Percentiles rank a stretch among this genome's conserved stretches.
phyloP scores from a whole-genome alignment of 2,329 filamentous ascomycete genomes.

The Botryosphaeria dothidea region DNA sequence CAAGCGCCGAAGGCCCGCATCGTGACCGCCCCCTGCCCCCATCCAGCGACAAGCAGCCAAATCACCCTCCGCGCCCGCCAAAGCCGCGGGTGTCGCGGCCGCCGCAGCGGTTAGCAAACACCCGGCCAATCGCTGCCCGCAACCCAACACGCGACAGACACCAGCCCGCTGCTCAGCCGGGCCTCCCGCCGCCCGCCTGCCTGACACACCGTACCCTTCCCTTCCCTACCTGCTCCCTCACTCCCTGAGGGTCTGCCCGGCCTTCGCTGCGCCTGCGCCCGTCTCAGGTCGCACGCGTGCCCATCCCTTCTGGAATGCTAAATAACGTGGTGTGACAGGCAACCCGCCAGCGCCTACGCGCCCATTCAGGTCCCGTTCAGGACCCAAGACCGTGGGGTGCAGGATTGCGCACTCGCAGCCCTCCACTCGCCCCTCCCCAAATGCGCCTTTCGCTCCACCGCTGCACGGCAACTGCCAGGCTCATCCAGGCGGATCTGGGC shows the following conservation, averaged over 20 bases:
- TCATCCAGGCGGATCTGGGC: constrained; percentile 13
- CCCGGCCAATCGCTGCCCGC: neutral
- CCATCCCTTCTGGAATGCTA: neutral
- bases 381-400: constrained; percentile 8
- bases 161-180: neutral
- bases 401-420: constrained; percentile 13
- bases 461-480: neutral
- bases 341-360: neutral
- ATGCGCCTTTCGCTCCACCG: neutral
- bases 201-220: neutral
- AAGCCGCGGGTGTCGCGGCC: constrained; percentile 8
- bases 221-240: too few species aligned
- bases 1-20: neutral
- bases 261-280: constrained; percentile 5
- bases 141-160: neutral
- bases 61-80: neutral
- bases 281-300: constrained; percentile 4
- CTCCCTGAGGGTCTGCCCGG: neutral
- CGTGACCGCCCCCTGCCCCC: constrained; percentile 5
- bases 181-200: constrained; percentile 1
- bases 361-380: constrained; percentile 1
- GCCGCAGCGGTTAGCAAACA: constrained; percentile 8
- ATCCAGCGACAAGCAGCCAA: neutral
- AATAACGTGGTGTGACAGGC: constrained; percentile 10
- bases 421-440: neutral